A percentile compares a stretch with the other conserved stretches of the same genome.
phyloP scores from a whole-genome alignment of 2,329 filamentous ascomycete genomes.

The Fusarium paranaense region DNA sequence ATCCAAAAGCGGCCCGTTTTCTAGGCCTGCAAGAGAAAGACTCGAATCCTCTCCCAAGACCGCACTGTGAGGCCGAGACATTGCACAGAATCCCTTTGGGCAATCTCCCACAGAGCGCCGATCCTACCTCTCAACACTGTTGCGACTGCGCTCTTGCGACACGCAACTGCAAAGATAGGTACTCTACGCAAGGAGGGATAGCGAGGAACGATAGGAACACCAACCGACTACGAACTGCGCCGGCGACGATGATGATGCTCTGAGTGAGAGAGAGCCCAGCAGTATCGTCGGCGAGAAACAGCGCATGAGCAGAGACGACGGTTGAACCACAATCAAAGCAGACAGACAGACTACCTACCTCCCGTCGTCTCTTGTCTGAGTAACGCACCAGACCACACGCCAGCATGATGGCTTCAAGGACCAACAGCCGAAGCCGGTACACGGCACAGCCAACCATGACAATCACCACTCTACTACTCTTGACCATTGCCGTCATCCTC shows the following conservation, averaged over 20 bases:
- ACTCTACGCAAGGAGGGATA: constrained; percentile 3
- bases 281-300: constrained; percentile 24
- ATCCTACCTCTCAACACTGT: constrained; percentile 6
- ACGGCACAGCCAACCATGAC: constrained; percentile 17
- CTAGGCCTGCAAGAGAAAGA: constrained; percentile 17
- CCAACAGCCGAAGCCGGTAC: constrained; percentile 4
- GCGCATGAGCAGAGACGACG: constrained; percentile 15
- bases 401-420: constrained; percentile 16
- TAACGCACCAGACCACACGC: background rate
- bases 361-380: background rate
- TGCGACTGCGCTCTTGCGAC: constrained; percentile 3
- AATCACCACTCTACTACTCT: constrained; percentile 15
- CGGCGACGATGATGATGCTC: constrained; percentile 25
- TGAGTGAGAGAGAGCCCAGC: constrained; percentile 17
- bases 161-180: background rate
- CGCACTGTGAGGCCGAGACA: constrained; percentile 29
- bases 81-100: constrained; percentile 22
- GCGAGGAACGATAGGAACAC: background rate
- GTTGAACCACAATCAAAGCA: background rate
- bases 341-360: background rate
- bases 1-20: constrained; percentile 34
- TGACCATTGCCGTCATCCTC: constrained; percentile 14
- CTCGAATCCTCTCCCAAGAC: constrained; percentile 4
- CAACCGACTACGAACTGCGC: constrained; percentile 24
- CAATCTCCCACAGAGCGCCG: constrained; percentile 15